These are phyloP conservation scores for Craterostigma plantagineum DNA, from an alignment of 257 asterid genomes.

Conservation along the genomic window DNA sequence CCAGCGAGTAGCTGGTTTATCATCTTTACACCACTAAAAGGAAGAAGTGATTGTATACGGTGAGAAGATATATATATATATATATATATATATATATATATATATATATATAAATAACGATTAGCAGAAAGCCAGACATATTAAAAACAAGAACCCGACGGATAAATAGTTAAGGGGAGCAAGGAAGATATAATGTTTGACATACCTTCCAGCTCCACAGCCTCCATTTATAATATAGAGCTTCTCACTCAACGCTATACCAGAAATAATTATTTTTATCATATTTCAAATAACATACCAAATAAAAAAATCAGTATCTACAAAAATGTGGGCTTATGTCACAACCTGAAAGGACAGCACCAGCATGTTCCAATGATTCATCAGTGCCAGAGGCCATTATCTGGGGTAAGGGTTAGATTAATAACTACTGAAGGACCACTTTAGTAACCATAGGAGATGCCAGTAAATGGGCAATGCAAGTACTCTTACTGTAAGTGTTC, in stretches of 20 bases:
- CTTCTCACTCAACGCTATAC: slow-evolving; percentile 82
- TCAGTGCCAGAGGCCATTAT: slow-evolving; percentile 92
- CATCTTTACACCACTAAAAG: slow-evolving; percentile 76
- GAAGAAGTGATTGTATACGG: background rate
- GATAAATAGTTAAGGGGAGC: background rate
- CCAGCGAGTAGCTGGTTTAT: slow-evolving; percentile 98
- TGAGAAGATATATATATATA: background rate
- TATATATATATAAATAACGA: too few relatives aligned
- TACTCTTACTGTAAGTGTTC: slow-evolving; percentile 75
- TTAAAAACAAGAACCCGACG: background rate
- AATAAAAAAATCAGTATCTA: slow-evolving; percentile 11
- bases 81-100: too few relatives aligned
- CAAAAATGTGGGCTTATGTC: slow-evolving; percentile 41
- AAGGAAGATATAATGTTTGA: slow-evolving; percentile 7
- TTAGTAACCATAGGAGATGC: too few relatives aligned
- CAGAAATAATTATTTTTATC: slow-evolving; percentile 10
- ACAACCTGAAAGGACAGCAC: slow-evolving; percentile 80
- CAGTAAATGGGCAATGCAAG: too few relatives aligned
- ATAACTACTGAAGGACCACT: slow-evolving; percentile 12
- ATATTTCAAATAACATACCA: background rate
- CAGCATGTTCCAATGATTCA: slow-evolving; percentile 80
- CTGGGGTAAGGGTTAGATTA: slow-evolving; percentile 22
- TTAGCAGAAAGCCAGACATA: background rate
- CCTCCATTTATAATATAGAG: slow-evolving; percentile 87
- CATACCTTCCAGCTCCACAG: slow-evolving; percentile 93